Conservation (phyloP, 352 stramenopile species). For the Globisporangium sylvaticum region DNA sequence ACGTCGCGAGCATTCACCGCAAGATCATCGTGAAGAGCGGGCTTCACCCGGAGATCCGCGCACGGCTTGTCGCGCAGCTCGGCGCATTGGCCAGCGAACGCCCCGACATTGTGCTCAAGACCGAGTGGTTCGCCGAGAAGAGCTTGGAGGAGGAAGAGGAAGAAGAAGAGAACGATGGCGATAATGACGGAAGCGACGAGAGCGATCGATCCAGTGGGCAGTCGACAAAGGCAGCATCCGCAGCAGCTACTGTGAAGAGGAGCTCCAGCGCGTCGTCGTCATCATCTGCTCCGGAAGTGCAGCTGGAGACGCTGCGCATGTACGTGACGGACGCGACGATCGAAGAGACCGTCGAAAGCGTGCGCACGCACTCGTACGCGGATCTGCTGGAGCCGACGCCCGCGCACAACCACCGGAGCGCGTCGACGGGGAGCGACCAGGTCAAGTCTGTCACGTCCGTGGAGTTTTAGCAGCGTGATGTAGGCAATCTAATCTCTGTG, state of each 20-base stretch:
- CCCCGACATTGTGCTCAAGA: slow-evolving; percentile 57
- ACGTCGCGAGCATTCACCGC: slow-evolving; percentile 48
- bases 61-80: slow-evolving; percentile 55
- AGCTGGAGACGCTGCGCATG: slow-evolving; percentile 62
- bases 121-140: slow-evolving; percentile 62
- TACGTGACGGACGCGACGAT: slow-evolving; percentile 43
- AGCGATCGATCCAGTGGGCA: background rate
- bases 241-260: background rate
- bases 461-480: slow-evolving; percentile 7
- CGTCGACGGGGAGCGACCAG: slow-evolving; percentile 1
- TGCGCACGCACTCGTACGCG: slow-evolving; percentile 22
- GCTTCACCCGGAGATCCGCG: slow-evolving; percentile 68
- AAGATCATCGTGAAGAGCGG: slow-evolving; percentile 72
- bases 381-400: slow-evolving; percentile 29
- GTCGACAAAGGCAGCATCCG: background rate
- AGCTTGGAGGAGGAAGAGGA: slow-evolving; percentile 31
- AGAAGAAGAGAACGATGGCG: slow-evolving; percentile 11
- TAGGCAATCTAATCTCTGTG: background rate
- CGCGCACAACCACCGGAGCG: slow-evolving; percentile 6
- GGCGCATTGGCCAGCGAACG: slow-evolving; percentile 58
- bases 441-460: slow-evolving; percentile 16
- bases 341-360: slow-evolving; percentile 19
- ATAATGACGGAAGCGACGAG: slow-evolving; percentile 13
- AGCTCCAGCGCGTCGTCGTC: slow-evolving; percentile 6
- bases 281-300: slow-evolving; percentile 11